Evolutionary conservation across 2,329 filamentous ascomycete species (phyloP).

Genomic region (Stachybotrys chlorohalonatus): DNA sequence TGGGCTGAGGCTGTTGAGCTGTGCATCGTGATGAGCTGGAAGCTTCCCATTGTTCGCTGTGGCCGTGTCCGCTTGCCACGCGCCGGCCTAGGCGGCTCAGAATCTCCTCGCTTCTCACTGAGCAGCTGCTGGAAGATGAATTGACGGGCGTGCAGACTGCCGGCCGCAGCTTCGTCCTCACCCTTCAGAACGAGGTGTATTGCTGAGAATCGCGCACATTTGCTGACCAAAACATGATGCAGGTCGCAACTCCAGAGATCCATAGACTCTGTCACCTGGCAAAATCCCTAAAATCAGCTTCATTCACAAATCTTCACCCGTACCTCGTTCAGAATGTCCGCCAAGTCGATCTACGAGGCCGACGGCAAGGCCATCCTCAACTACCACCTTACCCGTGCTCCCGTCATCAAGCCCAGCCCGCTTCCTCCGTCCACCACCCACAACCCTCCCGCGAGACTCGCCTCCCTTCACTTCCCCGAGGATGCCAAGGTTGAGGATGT

Average conservation of each 20-base stretch:
- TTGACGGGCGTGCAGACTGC: background rate
- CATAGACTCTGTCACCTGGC: background rate
- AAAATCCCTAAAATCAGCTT: constrained; percentile 7
- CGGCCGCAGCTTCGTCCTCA: background rate
- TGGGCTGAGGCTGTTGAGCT: background rate
- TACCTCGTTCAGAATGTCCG: constrained; percentile 28
- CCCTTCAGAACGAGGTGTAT: background rate
- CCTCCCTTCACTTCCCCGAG: constrained; percentile 86
- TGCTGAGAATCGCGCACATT: background rate
- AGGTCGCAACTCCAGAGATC: background rate
- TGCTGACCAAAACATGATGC: background rate
- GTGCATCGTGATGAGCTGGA: no score
- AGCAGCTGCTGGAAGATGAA: background rate
- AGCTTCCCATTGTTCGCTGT: no score
- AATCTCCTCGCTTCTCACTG: no score
- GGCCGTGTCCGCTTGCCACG: no score
- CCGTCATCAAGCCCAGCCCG: constrained; percentile 95
- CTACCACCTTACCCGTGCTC: constrained; percentile 97
- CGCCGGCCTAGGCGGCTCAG: no score
- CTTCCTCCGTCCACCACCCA: constrained; percentile 76
- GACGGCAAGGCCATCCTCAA: constrained; percentile 99
- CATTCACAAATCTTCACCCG: constrained; percentile 11
- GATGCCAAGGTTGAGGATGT: constrained; percentile 74
- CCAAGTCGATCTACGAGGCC: constrained; percentile 97
- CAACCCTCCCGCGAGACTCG: constrained; percentile 86